phyloP scores from a whole-genome alignment of 176 grass and related monocot species.

The Oryza meridionalis region DNA sequence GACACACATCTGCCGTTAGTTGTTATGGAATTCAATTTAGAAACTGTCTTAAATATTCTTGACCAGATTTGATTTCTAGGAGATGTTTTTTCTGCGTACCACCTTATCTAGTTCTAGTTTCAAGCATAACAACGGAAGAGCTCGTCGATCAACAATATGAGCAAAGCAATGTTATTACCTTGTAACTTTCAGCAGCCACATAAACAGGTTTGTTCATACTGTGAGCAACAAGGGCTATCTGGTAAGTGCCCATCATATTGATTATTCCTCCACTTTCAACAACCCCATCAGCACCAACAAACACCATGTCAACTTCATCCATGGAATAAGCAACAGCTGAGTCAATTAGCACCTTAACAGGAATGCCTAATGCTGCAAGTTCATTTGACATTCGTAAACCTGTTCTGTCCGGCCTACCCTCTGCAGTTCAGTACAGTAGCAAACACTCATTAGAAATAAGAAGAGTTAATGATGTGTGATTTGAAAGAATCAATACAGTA shows the following conservation, averaged over 20 bases:
- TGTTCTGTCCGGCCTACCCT: conserved; percentile 92
- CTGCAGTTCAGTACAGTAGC: conserved; percentile 52
- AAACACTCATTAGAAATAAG: conserved; percentile 21
- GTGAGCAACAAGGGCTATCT: conserved; percentile 92
- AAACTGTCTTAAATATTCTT: conserved; percentile 15
- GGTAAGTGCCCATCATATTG: conserved; percentile 99
- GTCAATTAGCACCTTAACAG: conserved; percentile 93
- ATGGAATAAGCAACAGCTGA: conserved; percentile 94
- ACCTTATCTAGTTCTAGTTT: conserved; percentile 6
- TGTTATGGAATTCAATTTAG: background rate
- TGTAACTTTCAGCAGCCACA: conserved; percentile 97
- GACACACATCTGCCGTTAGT: background rate
- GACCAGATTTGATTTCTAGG: background rate
- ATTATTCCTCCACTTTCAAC: conserved; percentile 99
- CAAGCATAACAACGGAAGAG: background rate
- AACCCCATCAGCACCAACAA: conserved; percentile 96
- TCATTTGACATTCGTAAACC: conserved; percentile 88
- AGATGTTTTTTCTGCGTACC: background rate
- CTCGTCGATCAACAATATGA: conserved; percentile 13
- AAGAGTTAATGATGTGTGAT: background rate
- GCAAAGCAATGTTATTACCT: conserved; percentile 48
- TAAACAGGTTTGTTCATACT: conserved; percentile 97
- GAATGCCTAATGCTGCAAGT: conserved; percentile 82
- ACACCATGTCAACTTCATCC: conserved; percentile 96
- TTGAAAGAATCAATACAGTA: background rate